Base-by-base conservation (phyloP, 331 rosid genomes). In the Dryas integrifolia region DNA sequence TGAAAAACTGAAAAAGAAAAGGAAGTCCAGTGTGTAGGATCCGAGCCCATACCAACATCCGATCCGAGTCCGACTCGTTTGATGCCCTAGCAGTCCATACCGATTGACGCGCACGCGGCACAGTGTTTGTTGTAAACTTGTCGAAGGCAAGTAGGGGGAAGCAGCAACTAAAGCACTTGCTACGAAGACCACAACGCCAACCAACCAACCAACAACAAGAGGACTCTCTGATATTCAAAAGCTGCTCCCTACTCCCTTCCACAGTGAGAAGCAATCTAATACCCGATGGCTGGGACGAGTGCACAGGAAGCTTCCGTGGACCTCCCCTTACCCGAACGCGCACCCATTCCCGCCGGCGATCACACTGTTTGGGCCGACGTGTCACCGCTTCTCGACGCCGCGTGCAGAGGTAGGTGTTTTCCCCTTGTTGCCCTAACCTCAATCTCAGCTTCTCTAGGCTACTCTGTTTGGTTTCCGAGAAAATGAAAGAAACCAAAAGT, bases 281-380 rank as follows among this genome's bases (percentile, higher is more conserved):
- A 11, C 35, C 35, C 70, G 58, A 83, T 84, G 90, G 83, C 89
- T 7, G 73, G 71, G 68, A 77, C 73, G 76, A 81, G 73, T 74
- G 59, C 87, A 16, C 75, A 45, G 53, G 85, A 77, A 76, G 74
- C 84, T 12, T 48, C 71, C 7, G n/a, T 53, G 69, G 84, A 44
- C 52, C 50, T 78, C 43, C 39, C 67, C 76, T 6, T 69, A 38
- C 75, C 85, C 67, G 82, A 80, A 40, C 85, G 81, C 65, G 9
- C 82, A 71, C 50, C 92, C 79, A 84, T 91, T 86, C 93, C 92
- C 78, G 85, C 92, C 69, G 92, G 86, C 74, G 92, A 91, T 9
- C 82, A 86, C 81, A 65, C 92, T 65, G 90, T 86, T 21, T 94
- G 98, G 98, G 90, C 92, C 49, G 97, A 94, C 72, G 90, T 88